Evolutionary conservation across 331 rosid species (phyloP), one percentile per base, ranked within the genome.

Genomic region (Acacia concinna): DNA sequence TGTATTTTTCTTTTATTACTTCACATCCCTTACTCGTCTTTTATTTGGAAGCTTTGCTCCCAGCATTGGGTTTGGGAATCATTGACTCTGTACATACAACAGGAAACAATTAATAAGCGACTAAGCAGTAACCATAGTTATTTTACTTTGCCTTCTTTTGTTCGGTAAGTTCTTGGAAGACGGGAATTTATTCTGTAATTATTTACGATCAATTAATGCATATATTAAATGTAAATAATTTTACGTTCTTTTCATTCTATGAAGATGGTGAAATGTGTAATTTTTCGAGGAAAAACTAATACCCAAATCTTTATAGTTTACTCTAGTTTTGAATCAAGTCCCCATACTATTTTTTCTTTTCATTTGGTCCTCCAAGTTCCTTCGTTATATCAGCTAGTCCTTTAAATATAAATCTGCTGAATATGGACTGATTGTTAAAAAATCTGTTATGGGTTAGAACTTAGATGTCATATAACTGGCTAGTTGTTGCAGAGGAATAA

Each of bases 81-180:
- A 35, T 32, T 68, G 74, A 7, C 74, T 28, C 70, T 62, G 89
- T 60, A 69, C 85, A 81, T 76, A 78, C 8, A 63, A 35, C 71
- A 76, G 83, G 79, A 75, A 75, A 32, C 83, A 30, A 52, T 62
- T 64, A 63, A 54, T 65, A 40, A n/a, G 17, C 59, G 4, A 21
- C 35, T 13, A 1, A 3, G 8, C 17, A 25, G 20, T 38, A 38
- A 18, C 60, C 44, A 14, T 77, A 8, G 54, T 10, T 54, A 5
- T 20, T 66, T 37, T 77, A 15, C 37, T 51, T 38, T 71, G 52
- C 28, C 74, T 63, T 73, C 47, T 10, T 25, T 38, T 13, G 31
- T 62, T 37, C 14, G 8, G 37, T 11, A 25, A 66, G 64, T 32
- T 56, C 47, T 30, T 17, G 8, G 44, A 56, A 32, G 10, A 59